These are phyloP conservation scores for Candida arabinofermentans DNA, from an alignment of 805 yeast species.

Conservation along the genomic window DNA sequence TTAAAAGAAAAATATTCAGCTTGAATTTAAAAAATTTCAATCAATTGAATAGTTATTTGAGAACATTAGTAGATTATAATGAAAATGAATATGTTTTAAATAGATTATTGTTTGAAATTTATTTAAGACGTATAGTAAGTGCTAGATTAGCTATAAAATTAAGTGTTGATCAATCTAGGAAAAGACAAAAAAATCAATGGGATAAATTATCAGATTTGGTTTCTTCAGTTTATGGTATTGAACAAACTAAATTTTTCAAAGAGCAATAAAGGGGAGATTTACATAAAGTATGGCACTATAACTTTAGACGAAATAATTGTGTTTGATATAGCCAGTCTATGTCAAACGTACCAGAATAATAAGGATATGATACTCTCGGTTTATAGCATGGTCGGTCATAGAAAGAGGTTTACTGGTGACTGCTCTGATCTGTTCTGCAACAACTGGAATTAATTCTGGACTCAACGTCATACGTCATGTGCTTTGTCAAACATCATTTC, in stretches of 20 bases:
- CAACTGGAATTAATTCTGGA: too few species aligned
- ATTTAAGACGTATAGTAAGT: constrained; percentile 29
- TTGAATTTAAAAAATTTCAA: constrained; percentile 14
- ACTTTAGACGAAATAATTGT: too few species aligned
- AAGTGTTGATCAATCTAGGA: constrained; percentile 22
- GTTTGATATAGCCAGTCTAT: too few species aligned
- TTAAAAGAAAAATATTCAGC: constrained; percentile 16
- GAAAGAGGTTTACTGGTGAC: too few species aligned
- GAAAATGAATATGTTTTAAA: constrained; percentile 22
- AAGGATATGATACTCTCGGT: too few species aligned
- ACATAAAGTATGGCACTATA: too few species aligned
- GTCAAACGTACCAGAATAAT: too few species aligned
- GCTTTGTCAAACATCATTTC: too few species aligned
- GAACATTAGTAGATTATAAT: constrained; percentile 15
- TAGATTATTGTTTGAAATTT: constrained; percentile 28
- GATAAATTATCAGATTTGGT: constrained; percentile 49
- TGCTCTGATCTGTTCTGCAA: too few species aligned
- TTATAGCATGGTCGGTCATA: too few species aligned
- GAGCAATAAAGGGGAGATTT: constrained; percentile 12
- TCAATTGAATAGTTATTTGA: constrained; percentile 12
- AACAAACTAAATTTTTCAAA: constrained; percentile 20
- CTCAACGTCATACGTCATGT: too few species aligned
- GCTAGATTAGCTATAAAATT: constrained; percentile 26
- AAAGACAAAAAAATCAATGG: constrained; percentile 23
- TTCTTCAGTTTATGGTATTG: constrained; percentile 44